Percentiles rank a stretch among this genome's conserved stretches.
Evolutionary conservation across 352 stramenopile genomes (phyloP).

Genomic region (Pythium scleroteichum): DNA sequence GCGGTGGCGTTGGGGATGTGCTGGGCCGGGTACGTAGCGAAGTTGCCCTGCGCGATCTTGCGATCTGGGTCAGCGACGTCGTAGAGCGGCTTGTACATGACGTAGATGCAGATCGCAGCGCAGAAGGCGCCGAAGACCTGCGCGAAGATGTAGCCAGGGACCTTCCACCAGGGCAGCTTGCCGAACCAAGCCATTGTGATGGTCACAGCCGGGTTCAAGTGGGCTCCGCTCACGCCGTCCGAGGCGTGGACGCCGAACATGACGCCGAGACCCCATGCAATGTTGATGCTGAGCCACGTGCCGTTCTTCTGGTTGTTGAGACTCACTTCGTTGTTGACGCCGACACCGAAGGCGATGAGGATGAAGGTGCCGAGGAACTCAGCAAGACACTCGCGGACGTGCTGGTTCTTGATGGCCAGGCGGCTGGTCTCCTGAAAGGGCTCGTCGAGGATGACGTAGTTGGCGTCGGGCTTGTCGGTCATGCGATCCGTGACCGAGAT

Average conservation of each 20-base stretch:
- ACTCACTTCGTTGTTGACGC: slow-evolving; percentile 63
- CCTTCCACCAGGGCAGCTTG: slow-evolving; percentile 55
- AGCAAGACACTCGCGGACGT: slow-evolving; percentile 62
- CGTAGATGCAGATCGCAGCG: slow-evolving; percentile 43
- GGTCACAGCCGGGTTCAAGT: slow-evolving; percentile 72
- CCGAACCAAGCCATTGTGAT: slow-evolving; percentile 50
- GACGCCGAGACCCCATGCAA: slow-evolving; percentile 74
- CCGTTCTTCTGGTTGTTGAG: slow-evolving; percentile 51
- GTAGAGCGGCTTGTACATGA: slow-evolving; percentile 51
- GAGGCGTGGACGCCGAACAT: slow-evolving; percentile 68
- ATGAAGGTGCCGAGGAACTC: slow-evolving; percentile 66
- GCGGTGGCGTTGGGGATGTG: slow-evolving; percentile 39
- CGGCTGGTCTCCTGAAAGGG: not conserved
- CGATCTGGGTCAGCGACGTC: slow-evolving; percentile 49
- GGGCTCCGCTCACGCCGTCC: slow-evolving; percentile 53
- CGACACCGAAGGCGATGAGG: slow-evolving; percentile 67
- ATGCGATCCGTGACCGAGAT: slow-evolving; percentile 9
- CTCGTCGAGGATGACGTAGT: slow-evolving; percentile 9
- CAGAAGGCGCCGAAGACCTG: slow-evolving; percentile 52
- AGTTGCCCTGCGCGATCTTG: slow-evolving; percentile 38
- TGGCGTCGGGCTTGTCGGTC: slow-evolving; percentile 16
- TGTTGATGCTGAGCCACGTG: slow-evolving; percentile 69
- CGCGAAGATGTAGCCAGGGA: slow-evolving; percentile 41
- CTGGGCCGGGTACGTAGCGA: slow-evolving; percentile 51
- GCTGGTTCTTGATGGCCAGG: slow-evolving; percentile 13